These are phyloP conservation scores for Stephania japonica DNA, from an alignment of 164 flowering plant genomes.

Conservation along the genomic window DNA sequence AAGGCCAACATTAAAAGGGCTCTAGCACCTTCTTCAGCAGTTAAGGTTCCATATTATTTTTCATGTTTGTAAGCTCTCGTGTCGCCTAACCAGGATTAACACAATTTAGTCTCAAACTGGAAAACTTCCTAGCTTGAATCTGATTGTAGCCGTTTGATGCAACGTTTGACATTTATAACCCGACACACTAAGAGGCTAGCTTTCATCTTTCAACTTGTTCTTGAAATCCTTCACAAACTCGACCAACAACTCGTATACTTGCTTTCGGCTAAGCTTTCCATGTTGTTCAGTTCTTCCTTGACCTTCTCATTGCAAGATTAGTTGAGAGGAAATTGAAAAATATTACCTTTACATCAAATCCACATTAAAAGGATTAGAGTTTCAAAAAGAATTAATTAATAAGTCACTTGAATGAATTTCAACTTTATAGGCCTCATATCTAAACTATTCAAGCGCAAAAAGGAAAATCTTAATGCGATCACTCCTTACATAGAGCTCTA, in stretches of 20 bases:
- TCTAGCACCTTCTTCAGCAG: slow-evolving; percentile 17
- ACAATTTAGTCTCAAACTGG: slow-evolving; percentile 10
- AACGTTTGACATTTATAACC: slow-evolving; percentile 26
- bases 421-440: no score
- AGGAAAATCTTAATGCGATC: no score
- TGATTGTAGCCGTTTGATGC: slow-evolving; percentile 24
- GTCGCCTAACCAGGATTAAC: slow-evolving; percentile 18
- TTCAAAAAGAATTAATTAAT: no score
- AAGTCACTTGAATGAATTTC: no score
- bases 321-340: not conserved
- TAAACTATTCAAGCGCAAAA: no score
- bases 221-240: slow-evolving; percentile 31
- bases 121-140: slow-evolving; percentile 19
- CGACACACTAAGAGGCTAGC: slow-evolving; percentile 29
- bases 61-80: slow-evolving; percentile 8
- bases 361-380: no score
- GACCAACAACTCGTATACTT: slow-evolving; percentile 27
- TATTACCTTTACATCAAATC: not conserved
- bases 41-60: slow-evolving; percentile 1
- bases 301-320: slow-evolving; percentile 15
- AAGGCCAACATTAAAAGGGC: slow-evolving; percentile 17
- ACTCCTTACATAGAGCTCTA: no score
- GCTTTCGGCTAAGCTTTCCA: slow-evolving; percentile 24
- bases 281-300: slow-evolving; percentile 15
- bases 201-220: slow-evolving; percentile 22